phyloP scores from a whole-genome alignment of 1,139 yeast genomes.

The Lodderomyces oxycetoniae region DNA sequence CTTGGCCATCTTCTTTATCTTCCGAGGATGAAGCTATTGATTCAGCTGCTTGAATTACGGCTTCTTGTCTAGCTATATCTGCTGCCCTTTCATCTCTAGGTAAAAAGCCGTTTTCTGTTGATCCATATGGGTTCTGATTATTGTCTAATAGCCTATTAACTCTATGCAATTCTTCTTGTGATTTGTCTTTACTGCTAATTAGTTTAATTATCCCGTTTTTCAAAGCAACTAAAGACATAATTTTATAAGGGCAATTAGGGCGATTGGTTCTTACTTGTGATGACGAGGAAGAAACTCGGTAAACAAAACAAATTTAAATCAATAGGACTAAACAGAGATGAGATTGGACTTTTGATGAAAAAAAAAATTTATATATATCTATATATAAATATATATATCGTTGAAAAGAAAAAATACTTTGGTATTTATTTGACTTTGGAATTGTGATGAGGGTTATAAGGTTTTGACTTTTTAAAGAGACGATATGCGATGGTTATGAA shows the following conservation, averaged over 20 bases:
- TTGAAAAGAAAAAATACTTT: too few relatives aligned
- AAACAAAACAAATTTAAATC: too few relatives aligned
- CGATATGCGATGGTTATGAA: too few relatives aligned
- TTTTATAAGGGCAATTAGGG: neutral
- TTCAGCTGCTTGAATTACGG: slow-evolving; percentile 25
- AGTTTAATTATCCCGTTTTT: slow-evolving; percentile 33
- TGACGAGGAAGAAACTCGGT: neutral
- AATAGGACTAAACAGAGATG: too few relatives aligned
- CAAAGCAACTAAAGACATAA: slow-evolving; percentile 38
- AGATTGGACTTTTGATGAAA: too few relatives aligned
- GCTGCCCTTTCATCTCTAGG: slow-evolving; percentile 29
- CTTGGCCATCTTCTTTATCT: slow-evolving; percentile 21
- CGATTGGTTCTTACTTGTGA: neutral
- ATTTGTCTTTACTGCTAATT: slow-evolving; percentile 17
- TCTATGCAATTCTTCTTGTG: slow-evolving; percentile 31
- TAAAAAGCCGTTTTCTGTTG: slow-evolving; percentile 19
- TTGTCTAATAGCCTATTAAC: slow-evolving; percentile 33
- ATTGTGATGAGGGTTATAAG: too few relatives aligned
- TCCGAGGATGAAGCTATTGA: slow-evolving; percentile 16
- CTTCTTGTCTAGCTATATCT: slow-evolving; percentile 37
- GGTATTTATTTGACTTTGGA: too few relatives aligned
- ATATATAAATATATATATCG: too few relatives aligned
- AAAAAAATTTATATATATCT: too few relatives aligned
- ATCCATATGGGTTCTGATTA: slow-evolving; percentile 36
- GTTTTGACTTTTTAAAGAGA: too few relatives aligned